Evolutionary conservation across 495 filamentous ascomycete species (phyloP).

Genomic region (Pseudoneurospora amorphoporcata): DNA sequence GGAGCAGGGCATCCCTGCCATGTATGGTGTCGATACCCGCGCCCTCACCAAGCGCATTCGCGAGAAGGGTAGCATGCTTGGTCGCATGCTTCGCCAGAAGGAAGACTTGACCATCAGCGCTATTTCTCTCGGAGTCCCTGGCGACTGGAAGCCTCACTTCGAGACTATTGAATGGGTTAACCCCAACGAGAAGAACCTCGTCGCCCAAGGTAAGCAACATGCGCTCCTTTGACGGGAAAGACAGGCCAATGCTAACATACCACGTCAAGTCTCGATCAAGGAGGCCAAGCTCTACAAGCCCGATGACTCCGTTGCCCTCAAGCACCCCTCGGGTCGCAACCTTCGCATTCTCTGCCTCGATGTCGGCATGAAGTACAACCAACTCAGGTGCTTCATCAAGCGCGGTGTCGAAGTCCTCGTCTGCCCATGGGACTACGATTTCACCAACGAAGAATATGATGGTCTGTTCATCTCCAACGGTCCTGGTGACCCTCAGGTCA

Average conservation of each 20-base stretch:
- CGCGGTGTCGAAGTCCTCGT: slow-evolving; percentile 92
- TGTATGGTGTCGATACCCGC: slow-evolving; percentile 91
- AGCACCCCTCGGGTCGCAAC: slow-evolving; percentile 77
- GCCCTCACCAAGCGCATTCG: slow-evolving; percentile 89
- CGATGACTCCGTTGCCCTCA: slow-evolving; percentile 47
- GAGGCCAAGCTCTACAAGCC: slow-evolving; percentile 74
- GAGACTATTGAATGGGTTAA: slow-evolving; percentile 79
- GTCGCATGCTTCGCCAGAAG: slow-evolving; percentile 71
- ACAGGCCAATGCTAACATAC: slow-evolving; percentile 17
- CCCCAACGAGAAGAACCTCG: slow-evolving; percentile 85
- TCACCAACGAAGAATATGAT: slow-evolving; percentile 79
- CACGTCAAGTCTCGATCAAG: slow-evolving; percentile 67
- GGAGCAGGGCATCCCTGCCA: slow-evolving; percentile 89
- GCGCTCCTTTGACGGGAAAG: not conserved
- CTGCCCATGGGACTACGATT: slow-evolving; percentile 92
- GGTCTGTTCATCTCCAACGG: slow-evolving; percentile 97
- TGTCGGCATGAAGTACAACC: slow-evolving; percentile 96
- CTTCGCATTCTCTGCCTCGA: slow-evolving; percentile 86
- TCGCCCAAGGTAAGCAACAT: slow-evolving; percentile 70
- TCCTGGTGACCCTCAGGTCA: slow-evolving; percentile 83
- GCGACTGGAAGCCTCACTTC: slow-evolving; percentile 56
- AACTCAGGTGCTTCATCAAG: slow-evolving; percentile 80
- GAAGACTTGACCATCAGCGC: slow-evolving; percentile 28
- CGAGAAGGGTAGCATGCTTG: slow-evolving; percentile 91
- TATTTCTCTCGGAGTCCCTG: slow-evolving; percentile 11